Conservation (phyloP, 2,329 filamentous ascomycete genomes). For the Colletotrichum echinochloae region DNA sequence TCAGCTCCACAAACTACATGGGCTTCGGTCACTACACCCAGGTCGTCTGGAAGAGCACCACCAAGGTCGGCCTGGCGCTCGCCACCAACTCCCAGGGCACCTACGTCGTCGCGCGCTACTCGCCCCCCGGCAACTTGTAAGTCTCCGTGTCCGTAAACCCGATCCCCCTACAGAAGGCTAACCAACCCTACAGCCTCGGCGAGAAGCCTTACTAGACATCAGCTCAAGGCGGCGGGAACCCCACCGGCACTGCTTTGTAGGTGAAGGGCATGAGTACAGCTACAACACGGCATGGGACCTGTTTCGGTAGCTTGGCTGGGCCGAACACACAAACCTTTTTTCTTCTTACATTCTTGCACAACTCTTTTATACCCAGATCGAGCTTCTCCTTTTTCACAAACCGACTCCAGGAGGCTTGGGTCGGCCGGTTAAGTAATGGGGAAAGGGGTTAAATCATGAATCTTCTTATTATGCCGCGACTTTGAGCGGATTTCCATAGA, state of each 20-base stretch:
- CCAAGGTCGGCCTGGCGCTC: slow-evolving; percentile 49
- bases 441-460: background rate
- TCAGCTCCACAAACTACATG: slow-evolving; percentile 38
- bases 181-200: slow-evolving; percentile 40
- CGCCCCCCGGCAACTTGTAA: slow-evolving; percentile 48
- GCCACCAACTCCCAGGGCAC: slow-evolving; percentile 46
- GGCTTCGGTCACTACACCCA: slow-evolving; percentile 49
- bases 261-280: slow-evolving; percentile 12
- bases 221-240: background rate
- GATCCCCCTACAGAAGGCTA: background rate
- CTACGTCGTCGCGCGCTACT: slow-evolving; percentile 52
- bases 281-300: slow-evolving; percentile 8
- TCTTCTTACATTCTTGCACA: slow-evolving; percentile 32
- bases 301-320: slow-evolving; percentile 19
- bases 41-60: slow-evolving; percentile 49
- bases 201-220: slow-evolving; percentile 46
- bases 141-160: background rate
- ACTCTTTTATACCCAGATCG: slow-evolving; percentile 13
- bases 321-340: slow-evolving; percentile 4
- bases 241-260: slow-evolving; percentile 23
- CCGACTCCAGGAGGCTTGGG: background rate
- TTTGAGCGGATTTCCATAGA: background rate
- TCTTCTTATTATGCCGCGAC: background rate
- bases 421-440: slow-evolving; percentile 1
- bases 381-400: background rate